A percentile compares a stretch with the other conserved stretches of the same genome.
Conservation (phyloP, 306 rosid genomes). For the Fragaria ananassa region DNA sequence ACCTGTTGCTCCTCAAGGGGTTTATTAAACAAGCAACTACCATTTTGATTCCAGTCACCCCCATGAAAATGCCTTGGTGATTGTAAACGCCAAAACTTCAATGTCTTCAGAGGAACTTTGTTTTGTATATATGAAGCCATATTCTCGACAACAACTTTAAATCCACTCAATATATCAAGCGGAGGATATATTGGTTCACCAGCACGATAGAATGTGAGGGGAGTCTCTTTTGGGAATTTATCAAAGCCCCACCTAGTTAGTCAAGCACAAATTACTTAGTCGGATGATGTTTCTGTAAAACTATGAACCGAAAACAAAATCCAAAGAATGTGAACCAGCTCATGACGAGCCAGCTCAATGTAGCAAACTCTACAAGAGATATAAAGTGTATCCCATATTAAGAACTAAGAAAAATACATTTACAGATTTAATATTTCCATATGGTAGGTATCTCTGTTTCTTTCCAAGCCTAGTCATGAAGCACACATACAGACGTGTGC, state of each 20-base stretch:
- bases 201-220: slow-evolving; percentile 70
- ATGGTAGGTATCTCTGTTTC: neutral
- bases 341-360: neutral
- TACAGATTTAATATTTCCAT: neutral
- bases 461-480: neutral
- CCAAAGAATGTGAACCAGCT: neutral
- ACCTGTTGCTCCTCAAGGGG: slow-evolving; percentile 79
- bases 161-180: slow-evolving; percentile 62
- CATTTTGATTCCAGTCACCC: slow-evolving; percentile 93
- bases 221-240: slow-evolving; percentile 77
- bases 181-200: slow-evolving; percentile 67
- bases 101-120: slow-evolving; percentile 52
- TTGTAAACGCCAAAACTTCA: slow-evolving; percentile 82
- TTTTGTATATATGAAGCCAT: slow-evolving; percentile 55
- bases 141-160: slow-evolving; percentile 59
- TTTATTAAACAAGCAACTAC: slow-evolving; percentile 76
- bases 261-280: slow-evolving; percentile 25
- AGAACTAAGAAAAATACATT: neutral
- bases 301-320: neutral
- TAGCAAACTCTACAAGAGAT: neutral
- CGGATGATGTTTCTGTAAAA: neutral
- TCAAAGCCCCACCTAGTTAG: slow-evolving; percentile 79
- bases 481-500: neutral
- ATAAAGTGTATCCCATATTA: neutral
- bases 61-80: slow-evolving; percentile 89